Percentiles rank a stretch among this genome's conserved stretches.
phyloP scores from a whole-genome alignment of 352 stramenopile genomes.

The Lagenidium giganteum region DNA sequence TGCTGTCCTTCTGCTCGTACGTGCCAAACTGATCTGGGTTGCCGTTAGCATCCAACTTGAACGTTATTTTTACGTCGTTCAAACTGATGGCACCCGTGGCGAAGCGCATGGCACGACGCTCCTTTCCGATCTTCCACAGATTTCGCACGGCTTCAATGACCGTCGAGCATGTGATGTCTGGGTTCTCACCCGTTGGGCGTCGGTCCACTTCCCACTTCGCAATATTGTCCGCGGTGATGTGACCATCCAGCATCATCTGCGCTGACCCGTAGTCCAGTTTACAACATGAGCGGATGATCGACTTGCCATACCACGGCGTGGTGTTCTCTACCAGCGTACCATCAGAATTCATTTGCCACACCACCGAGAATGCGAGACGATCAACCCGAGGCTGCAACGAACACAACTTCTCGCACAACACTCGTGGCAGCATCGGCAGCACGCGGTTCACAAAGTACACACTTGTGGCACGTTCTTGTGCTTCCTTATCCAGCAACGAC shows the following conservation, averaged over 20 bases:
- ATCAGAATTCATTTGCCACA: slow-evolving; percentile 96
- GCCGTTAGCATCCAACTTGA: slow-evolving; percentile 86
- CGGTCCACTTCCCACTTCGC: slow-evolving; percentile 51
- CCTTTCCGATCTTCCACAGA: slow-evolving; percentile 42
- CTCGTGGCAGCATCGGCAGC: slow-evolving; percentile 94
- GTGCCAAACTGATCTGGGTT: slow-evolving; percentile 76
- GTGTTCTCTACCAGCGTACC: slow-evolving; percentile 82
- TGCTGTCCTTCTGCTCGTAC: slow-evolving; percentile 92
- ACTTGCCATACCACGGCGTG: slow-evolving; percentile 93
- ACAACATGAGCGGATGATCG: slow-evolving; percentile 93
- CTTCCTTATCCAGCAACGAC: slow-evolving; percentile 89
- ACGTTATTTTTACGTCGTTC: slow-evolving; percentile 91
- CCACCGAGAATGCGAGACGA: slow-evolving; percentile 88
- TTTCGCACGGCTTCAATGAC: slow-evolving; percentile 56
- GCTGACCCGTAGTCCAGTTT: slow-evolving; percentile 94
- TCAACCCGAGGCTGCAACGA: slow-evolving; percentile 95
- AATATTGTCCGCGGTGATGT: slow-evolving; percentile 55
- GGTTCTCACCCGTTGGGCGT: slow-evolving; percentile 29
- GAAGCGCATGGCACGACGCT: slow-evolving; percentile 77
- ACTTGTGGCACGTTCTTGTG: slow-evolving; percentile 87
- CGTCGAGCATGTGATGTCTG: slow-evolving; percentile 30
- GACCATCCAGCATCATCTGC: slow-evolving; percentile 93
- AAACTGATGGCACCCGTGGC: slow-evolving; percentile 89
- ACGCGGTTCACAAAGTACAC: slow-evolving; percentile 94
- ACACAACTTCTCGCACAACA: slow-evolving; percentile 95